phyloP scores from a whole-genome alignment of 116 monocot genomes.

The Thalassia testudinum region DNA sequence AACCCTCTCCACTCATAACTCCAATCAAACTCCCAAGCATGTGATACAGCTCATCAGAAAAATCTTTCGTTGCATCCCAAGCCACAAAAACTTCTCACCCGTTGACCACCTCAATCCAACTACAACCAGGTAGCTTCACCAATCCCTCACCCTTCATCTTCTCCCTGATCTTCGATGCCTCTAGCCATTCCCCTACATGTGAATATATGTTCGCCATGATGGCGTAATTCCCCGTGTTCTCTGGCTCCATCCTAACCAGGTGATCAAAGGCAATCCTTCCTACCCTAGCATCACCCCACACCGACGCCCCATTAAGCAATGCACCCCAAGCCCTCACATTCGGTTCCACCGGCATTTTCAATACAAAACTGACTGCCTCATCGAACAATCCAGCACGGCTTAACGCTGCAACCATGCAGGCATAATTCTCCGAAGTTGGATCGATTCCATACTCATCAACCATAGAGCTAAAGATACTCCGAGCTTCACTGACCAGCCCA shows the following conservation, averaged over 20 bases:
- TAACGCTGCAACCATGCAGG: no score
- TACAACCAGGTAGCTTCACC: slow-evolving; percentile 62
- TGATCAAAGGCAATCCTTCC: slow-evolving; percentile 33
- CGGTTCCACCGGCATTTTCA: slow-evolving; percentile 52
- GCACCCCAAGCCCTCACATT: slow-evolving; percentile 70
- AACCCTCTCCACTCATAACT: slow-evolving; percentile 33
- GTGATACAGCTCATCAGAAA: slow-evolving; percentile 11
- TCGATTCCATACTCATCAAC: slow-evolving; percentile 14
- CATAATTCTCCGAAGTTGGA: no score
- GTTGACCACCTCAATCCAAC: slow-evolving; percentile 53
- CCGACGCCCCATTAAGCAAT: slow-evolving; percentile 57
- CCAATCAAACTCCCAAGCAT: slow-evolving; percentile 22
- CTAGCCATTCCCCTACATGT: slow-evolving; percentile 31
- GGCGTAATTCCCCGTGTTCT: slow-evolving; percentile 56
- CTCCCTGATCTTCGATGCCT: slow-evolving; percentile 48
- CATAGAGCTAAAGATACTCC: slow-evolving; percentile 23
- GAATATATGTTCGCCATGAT: slow-evolving; percentile 68
- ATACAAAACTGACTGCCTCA: slow-evolving; percentile 34
- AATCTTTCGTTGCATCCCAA: slow-evolving; percentile 13
- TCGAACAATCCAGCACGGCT: slow-evolving; percentile 49
- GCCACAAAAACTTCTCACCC: slow-evolving; percentile 39
- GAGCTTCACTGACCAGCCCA: slow-evolving; percentile 40
- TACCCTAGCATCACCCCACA: slow-evolving; percentile 26
- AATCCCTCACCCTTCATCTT: slow-evolving; percentile 43
- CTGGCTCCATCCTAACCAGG: slow-evolving; percentile 45